phyloP scores from a whole-genome alignment of 2,329 filamentous ascomycete species.

The Pyrenophora tritici-repentis region DNA sequence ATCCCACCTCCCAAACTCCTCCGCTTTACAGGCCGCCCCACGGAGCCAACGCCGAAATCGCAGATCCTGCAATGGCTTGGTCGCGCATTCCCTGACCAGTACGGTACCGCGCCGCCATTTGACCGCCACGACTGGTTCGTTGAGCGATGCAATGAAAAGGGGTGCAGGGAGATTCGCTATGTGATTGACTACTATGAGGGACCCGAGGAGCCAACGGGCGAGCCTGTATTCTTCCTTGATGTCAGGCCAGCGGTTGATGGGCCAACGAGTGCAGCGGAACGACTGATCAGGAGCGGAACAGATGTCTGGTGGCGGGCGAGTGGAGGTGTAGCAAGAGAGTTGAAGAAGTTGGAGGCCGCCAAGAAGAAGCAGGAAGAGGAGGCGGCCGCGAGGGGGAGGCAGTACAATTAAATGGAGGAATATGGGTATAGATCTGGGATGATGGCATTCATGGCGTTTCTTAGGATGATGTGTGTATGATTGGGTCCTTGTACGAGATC shows the following conservation, averaged over 20 bases:
- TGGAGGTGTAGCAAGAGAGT: constrained; percentile 67
- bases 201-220: constrained; percentile 78
- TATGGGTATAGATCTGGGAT: no score
- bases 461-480: no score
- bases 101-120: constrained; percentile 82
- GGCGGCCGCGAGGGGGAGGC: constrained; percentile 23
- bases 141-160: constrained; percentile 69
- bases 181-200: constrained; percentile 97
- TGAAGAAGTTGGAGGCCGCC: constrained; percentile 41
- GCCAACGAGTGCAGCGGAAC: constrained; percentile 78
- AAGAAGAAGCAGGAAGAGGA: constrained; percentile 39
- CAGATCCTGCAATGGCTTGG: constrained; percentile 80
- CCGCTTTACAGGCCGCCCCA: constrained; percentile 85
- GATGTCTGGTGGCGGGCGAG: constrained; percentile 93
- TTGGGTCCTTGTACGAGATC: no score
- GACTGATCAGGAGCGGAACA: constrained; percentile 84
- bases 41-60: constrained; percentile 90
- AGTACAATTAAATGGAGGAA: constrained; percentile 29
- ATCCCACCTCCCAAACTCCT: constrained; percentile 70
- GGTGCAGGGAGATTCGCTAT: constrained; percentile 81
- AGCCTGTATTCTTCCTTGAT: constrained; percentile 95
- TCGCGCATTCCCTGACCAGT: constrained; percentile 77
- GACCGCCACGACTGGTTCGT: constrained; percentile 98
- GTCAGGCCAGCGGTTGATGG: constrained; percentile 87
- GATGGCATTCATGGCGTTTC: no score